Percentiles rank a stretch among this genome's conserved stretches.
Conservation (phyloP, 2,329 filamentous ascomycete genomes). For the Bertia moriformis region DNA sequence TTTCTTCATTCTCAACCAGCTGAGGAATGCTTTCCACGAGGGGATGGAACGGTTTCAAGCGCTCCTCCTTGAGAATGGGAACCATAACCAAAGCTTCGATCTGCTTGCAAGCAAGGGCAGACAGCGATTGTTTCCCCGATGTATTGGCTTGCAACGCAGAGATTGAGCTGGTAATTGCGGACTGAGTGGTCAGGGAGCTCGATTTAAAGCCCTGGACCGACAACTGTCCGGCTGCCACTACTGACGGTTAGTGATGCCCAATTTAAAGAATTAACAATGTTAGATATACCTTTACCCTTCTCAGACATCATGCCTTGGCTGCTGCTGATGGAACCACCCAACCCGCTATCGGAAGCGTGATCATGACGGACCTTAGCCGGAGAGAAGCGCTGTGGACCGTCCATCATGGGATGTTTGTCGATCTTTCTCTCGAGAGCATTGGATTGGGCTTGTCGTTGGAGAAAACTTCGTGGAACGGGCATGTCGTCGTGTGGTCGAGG, state of each 20-base stretch:
- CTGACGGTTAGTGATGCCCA: neutral
- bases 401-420: too few species aligned
- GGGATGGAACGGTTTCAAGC: conserved; percentile 41
- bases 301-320: conserved; percentile 10
- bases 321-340: conserved; percentile 41
- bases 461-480: neutral
- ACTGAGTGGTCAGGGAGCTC: conserved; percentile 8
- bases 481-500: neutral
- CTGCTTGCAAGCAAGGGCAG: conserved; percentile 36
- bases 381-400: conserved; percentile 18
- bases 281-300: neutral
- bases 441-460: neutral
- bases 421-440: neutral
- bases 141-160: conserved; percentile 10
- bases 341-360: conserved; percentile 45
- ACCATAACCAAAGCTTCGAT: conserved; percentile 42
- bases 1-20: conserved; percentile 41
- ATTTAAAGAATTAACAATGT: neutral
- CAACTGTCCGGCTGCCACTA: neutral
- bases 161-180: conserved; percentile 19
- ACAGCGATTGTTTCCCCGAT: conserved; percentile 19
- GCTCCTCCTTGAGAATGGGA: conserved; percentile 39
- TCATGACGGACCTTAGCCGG: conserved; percentile 19
- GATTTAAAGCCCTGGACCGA: too few species aligned
- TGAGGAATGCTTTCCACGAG: conserved; percentile 37